Evolutionary conservation across 1,284 basidiomycete genomes (phyloP).

Genomic region (Chalciporus sp.): DNA sequence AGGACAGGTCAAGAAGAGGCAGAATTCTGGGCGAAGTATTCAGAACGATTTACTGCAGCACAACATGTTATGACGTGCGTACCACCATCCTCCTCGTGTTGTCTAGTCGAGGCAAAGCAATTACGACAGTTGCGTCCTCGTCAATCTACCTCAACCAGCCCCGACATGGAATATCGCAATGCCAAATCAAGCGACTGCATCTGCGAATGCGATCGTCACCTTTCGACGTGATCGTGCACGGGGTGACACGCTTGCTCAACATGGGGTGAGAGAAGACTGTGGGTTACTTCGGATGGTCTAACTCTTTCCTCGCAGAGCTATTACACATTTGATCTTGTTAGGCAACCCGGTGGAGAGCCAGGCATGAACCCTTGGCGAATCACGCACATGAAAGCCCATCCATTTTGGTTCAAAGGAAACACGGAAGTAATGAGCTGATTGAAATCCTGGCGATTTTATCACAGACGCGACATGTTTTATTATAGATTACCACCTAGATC

Average conservation of each 20-base stretch:
- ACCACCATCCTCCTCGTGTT: not conserved
- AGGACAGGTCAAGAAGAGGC: constrained; percentile 20
- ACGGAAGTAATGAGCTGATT: constrained; percentile 37
- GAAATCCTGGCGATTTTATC: constrained; percentile 13
- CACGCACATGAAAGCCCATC: constrained; percentile 27
- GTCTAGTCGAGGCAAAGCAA: not conserved
- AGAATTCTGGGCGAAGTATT: constrained; percentile 21
- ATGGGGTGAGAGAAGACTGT: constrained; percentile 20
- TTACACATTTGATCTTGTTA: constrained; percentile 29
- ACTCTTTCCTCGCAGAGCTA: constrained; percentile 16
- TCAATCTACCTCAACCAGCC: constrained; percentile 30
- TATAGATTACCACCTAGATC: not conserved
- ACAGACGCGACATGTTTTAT: not conserved
- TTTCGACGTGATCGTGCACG: constrained; percentile 25
- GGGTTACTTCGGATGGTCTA: not conserved
- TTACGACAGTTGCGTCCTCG: constrained; percentile 22
- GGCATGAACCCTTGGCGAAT: constrained; percentile 30
- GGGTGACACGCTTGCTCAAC: constrained; percentile 24
- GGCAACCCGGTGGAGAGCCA: constrained; percentile 14
- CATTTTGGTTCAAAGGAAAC: constrained; percentile 32
- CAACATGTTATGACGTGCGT: constrained; percentile 30
- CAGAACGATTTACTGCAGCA: constrained; percentile 24
- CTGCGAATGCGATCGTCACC: constrained; percentile 27
- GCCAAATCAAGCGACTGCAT: constrained; percentile 27
- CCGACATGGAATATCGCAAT: constrained; percentile 21